Conservation (phyloP, 495 filamentous ascomycete genomes). For the Talaromyces thailandensis region DNA sequence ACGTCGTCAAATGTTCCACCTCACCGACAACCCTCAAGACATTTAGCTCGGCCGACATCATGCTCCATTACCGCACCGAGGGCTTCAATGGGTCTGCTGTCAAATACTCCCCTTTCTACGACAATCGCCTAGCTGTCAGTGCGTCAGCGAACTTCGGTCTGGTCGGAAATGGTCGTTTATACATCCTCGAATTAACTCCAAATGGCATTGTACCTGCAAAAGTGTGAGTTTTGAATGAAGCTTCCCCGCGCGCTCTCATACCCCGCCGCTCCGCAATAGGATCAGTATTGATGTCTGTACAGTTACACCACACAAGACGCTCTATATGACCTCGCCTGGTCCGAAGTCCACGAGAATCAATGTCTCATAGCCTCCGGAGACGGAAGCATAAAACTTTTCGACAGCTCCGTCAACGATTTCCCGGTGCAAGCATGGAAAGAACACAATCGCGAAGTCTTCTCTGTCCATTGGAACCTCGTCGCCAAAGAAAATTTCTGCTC, state of each 20-base stretch:
- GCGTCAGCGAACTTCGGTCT: conserved; percentile 89
- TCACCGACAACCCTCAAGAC: neutral
- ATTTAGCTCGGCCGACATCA: conserved; percentile 21
- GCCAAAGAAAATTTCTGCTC: conserved; percentile 86
- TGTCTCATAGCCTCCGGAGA: conserved; percentile 80
- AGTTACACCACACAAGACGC: conserved; percentile 96
- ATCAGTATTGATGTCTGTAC: neutral
- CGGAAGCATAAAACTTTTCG: conserved; percentile 90
- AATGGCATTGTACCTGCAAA: conserved; percentile 78
- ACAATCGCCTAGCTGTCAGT: conserved; percentile 81
- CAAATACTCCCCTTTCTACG: conserved; percentile 97
- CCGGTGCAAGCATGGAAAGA: conserved; percentile 84
- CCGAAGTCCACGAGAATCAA: conserved; percentile 91
- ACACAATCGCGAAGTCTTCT: conserved; percentile 85
- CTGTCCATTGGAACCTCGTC: conserved; percentile 83
- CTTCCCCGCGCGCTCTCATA: neutral
- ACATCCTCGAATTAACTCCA: conserved; percentile 68
- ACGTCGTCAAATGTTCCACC: neutral
- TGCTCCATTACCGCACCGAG: conserved; percentile 89
- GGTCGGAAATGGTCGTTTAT: conserved; percentile 89
- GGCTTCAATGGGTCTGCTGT: conserved; percentile 92
- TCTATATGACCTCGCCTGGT: conserved; percentile 89
- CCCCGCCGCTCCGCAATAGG: conserved; percentile 3
- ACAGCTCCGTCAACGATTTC: conserved; percentile 65
- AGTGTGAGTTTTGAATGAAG: conserved; percentile 35